Percentiles rank a stretch among this genome's conserved stretches.
Conservation (phyloP, 768 basidiomycete species). For the Suillus decipiens region DNA sequence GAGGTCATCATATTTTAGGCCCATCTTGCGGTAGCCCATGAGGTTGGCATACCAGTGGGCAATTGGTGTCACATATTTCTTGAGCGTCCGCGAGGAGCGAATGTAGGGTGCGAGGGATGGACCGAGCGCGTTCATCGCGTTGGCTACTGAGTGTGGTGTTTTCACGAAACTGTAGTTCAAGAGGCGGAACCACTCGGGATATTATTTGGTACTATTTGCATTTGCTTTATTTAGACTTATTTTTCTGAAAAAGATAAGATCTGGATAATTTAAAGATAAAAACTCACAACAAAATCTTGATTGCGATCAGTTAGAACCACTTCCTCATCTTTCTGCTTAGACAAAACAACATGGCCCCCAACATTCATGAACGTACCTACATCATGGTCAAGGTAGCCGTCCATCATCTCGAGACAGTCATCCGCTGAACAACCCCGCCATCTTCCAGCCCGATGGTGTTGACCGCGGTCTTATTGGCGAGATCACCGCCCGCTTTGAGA, state of each 20-base stretch:
- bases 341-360: constrained; percentile 41
- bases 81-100: constrained; percentile 66
- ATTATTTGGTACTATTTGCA: constrained; percentile 48
- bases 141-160: constrained; percentile 23
- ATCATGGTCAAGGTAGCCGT: constrained; percentile 95
- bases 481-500: constrained; percentile 96
- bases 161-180: constrained; percentile 16
- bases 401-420: neutral
- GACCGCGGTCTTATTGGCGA: constrained; percentile 93
- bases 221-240: constrained; percentile 21
- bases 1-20: constrained; percentile 94
- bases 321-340: constrained; percentile 27
- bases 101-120: constrained; percentile 77
- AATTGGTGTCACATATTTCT: constrained; percentile 70
- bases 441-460: constrained; percentile 91
- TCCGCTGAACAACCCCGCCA: neutral
- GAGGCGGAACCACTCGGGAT: constrained; percentile 27
- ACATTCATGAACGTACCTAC: constrained; percentile 83
- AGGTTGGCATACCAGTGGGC: constrained; percentile 82
- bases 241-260: constrained; percentile 31
- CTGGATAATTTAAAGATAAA: constrained; percentile 35
- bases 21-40: constrained; percentile 82
- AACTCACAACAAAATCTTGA: constrained; percentile 25
- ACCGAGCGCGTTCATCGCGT: constrained; percentile 57
- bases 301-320: constrained; percentile 15